Percentiles rank a stretch among this genome's conserved stretches.
Evolutionary conservation across 257 asterid genomes (phyloP).

Genomic region (Leptodermis oblonga): DNA sequence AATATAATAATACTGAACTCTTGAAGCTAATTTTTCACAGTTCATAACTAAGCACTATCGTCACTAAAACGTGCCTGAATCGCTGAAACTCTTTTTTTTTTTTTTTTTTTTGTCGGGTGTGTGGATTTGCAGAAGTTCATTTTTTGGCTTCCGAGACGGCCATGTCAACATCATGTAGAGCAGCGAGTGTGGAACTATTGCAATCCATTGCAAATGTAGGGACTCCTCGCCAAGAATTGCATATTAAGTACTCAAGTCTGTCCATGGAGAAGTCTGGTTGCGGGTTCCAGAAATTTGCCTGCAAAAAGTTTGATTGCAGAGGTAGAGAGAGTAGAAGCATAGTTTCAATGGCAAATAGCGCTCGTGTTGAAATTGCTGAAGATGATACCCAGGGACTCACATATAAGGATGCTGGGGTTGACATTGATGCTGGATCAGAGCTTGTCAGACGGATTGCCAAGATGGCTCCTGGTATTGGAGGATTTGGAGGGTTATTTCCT

Average conservation of each 20-base stretch:
- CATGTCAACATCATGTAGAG: conserved; percentile 28
- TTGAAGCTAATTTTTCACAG: too few relatives aligned
- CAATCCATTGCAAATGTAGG: conserved; percentile 15
- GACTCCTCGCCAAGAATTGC: conserved; percentile 7
- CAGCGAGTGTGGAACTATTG: conserved; percentile 18
- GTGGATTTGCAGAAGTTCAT: neutral
- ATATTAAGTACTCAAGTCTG: conserved; percentile 9
- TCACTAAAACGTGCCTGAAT: too few relatives aligned
- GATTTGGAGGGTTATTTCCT: conserved; percentile 96
- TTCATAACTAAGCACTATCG: too few relatives aligned
- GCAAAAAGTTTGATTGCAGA: conserved; percentile 21
- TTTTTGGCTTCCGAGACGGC: conserved; percentile 1
- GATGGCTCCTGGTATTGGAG: conserved; percentile 98
- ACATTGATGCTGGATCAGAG: conserved; percentile 95
- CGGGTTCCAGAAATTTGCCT: conserved; percentile 13
- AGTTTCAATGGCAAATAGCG: conserved; percentile 31
- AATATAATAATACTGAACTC: too few relatives aligned
- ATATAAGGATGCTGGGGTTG: conserved; percentile 93
- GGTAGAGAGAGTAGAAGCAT: conserved; percentile 22
- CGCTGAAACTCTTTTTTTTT: neutral
- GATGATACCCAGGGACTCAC: conserved; percentile 48
- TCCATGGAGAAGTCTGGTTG: conserved; percentile 17
- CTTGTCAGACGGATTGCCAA: conserved; percentile 85
- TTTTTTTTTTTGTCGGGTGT: too few relatives aligned
- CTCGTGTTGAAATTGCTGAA: conserved; percentile 23